Evolutionary conservation across 139 green algal genomes (phyloP), one percentile per base, ranked within the genome.

Genomic region (Spirogloea muscicola): DNA sequence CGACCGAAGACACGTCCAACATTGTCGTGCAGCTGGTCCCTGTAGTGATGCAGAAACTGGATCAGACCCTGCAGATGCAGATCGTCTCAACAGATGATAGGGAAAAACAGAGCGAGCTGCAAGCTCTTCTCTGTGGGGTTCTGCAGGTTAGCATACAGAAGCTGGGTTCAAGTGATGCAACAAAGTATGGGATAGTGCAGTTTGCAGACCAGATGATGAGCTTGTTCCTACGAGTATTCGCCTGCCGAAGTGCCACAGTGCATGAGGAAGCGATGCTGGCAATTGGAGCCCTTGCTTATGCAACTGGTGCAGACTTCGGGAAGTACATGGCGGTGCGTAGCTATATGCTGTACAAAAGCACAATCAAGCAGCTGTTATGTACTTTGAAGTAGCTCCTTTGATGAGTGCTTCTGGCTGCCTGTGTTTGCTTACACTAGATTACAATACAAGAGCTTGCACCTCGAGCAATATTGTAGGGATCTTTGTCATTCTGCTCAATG

Each of bases 211-310:
- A 81, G 34, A 85, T 93, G 72, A 94, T 94, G 89, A 63, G 86
- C 44, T 86, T 86, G 29, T 82, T 95, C 70, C 82, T 94, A 13
- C 55, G 69, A 25, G 85, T 91, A 5, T 83, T 91, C 55, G 57
- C 79, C 33, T 88, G 79, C 76, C 78, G 68, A 42, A 76, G 58
- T 37, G 69, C 58, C 13, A 91, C 74, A 2, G 91, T 98, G 46
- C 92, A 95, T 60, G 92, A 98, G 84, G 94, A 98, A 79, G 91
- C 90, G 0, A 94, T 98, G 90, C 87, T 96, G 57, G 91, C 93
- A 2, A 89, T 95, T 31, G 91, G 93, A 34, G 84, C 92, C 1
- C 88, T 98, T 40, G 90, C 88, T 5, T 91, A 94, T 48, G 84
- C 88, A 0, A 82, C 82, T 33, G 91, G 89, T 21, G 60, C 74